Percentiles rank a stretch among this genome's conserved stretches.
phyloP scores from a whole-genome alignment of 2,329 filamentous ascomycete genomes.

The Diaporthe sp. region DNA sequence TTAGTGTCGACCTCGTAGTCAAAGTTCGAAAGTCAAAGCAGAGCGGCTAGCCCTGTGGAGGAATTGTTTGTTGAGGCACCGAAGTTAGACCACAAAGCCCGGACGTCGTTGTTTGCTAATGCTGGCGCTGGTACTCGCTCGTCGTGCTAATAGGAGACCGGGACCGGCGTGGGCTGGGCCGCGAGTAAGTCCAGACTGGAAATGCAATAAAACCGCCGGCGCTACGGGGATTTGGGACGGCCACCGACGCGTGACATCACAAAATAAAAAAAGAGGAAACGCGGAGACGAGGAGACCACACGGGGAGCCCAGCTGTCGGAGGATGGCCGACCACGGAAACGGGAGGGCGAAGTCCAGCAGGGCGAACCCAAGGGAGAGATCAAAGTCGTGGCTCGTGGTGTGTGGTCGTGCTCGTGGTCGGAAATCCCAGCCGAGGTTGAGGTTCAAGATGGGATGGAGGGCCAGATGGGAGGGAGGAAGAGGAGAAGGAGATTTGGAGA shows the following conservation, averaged over 20 bases:
- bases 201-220: constrained; percentile 25
- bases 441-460: neutral
- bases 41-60: constrained; percentile 10
- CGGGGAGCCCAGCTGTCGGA: constrained; percentile 24
- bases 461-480: neutral
- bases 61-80: constrained; percentile 5
- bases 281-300: constrained; percentile 1
- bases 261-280: constrained; percentile 13
- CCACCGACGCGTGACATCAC: constrained; percentile 27
- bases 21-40: neutral
- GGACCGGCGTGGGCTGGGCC: constrained; percentile 36
- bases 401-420: neutral
- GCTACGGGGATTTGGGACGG: constrained; percentile 30
- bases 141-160: constrained; percentile 27
- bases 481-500: neutral
- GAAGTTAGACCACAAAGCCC: neutral
- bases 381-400: too few relatives aligned
- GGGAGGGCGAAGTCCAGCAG: neutral
- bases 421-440: neutral
- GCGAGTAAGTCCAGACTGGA: constrained; percentile 36
- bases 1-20: neutral
- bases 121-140: constrained; percentile 8
- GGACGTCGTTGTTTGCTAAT: constrained; percentile 25
- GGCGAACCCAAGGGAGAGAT: neutral
- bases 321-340: constrained; percentile 14